These are phyloP conservation scores for Penicillium alfredii DNA, from an alignment of 495 filamentous ascomycete genomes.

Conservation along the genomic window DNA sequence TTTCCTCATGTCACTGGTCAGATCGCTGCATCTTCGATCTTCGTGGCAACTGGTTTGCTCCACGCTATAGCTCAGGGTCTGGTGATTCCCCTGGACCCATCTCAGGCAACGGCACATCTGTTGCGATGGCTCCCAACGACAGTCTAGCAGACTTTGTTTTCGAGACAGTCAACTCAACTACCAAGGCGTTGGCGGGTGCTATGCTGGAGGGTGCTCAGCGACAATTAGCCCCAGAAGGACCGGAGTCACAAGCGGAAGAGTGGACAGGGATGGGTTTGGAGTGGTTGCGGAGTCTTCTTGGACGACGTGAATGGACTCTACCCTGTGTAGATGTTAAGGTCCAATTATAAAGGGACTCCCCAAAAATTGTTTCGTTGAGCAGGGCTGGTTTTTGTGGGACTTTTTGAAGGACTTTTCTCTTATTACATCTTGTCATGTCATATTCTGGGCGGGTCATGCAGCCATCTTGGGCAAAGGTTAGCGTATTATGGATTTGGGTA, in stretches of 20 bases:
- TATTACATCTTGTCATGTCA: not conserved
- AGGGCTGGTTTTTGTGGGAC: not conserved
- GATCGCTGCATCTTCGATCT: conserved; percentile 86
- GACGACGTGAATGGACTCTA: conserved; percentile 72
- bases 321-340: conserved; percentile 81
- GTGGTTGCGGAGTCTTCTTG: conserved; percentile 72
- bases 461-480: no score
- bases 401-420: conserved; percentile 1
- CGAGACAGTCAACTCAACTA: conserved; percentile 60
- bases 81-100: conserved; percentile 10
- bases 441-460: no score
- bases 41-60: conserved; percentile 75
- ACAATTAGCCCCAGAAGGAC: conserved; percentile 29
- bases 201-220: conserved; percentile 58
- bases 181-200: conserved; percentile 58
- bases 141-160: conserved; percentile 48
- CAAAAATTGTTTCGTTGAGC: not conserved
- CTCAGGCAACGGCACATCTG: conserved; percentile 16
- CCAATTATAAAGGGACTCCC: conserved; percentile 43
- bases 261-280: conserved; percentile 79
- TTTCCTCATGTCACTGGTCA: conserved; percentile 86
- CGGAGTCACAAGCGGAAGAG: conserved; percentile 35
- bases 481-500: no score
- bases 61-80: conserved; percentile 43
- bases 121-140: conserved; percentile 20